Conservation (phyloP, 2,329 filamentous ascomycete genomes). For the Acrodontium crateriforme region DNA sequence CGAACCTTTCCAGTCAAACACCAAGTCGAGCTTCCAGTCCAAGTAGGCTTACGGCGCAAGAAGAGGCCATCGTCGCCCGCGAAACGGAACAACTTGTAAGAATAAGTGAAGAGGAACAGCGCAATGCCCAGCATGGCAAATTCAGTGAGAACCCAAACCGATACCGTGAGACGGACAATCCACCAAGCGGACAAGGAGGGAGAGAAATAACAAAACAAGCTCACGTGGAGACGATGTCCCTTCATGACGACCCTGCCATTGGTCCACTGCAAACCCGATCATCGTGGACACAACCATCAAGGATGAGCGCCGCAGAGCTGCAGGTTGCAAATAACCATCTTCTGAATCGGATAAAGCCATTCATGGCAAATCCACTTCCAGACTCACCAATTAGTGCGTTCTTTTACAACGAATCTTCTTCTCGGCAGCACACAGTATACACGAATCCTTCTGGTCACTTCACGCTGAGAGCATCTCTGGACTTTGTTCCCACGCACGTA, state of each 20-base stretch:
- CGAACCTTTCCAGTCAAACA: constrained; percentile 21
- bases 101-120: constrained; percentile 55
- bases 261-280: constrained; percentile 32
- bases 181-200: constrained; percentile 25
- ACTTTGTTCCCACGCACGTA: constrained; percentile 83
- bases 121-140: constrained; percentile 48
- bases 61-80: constrained; percentile 54
- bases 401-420: constrained; percentile 78
- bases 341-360: constrained; percentile 76
- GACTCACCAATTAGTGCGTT: constrained; percentile 76
- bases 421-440: constrained; percentile 68
- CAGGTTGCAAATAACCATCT: constrained; percentile 70
- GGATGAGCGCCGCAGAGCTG: constrained; percentile 65
- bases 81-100: constrained; percentile 67
- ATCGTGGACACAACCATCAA: constrained; percentile 38
- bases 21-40: constrained; percentile 33
- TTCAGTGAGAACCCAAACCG: constrained; percentile 56
- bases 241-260: constrained; percentile 14
- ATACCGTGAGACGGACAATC: constrained; percentile 28
- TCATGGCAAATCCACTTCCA: constrained; percentile 71
- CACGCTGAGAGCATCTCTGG: constrained; percentile 59
- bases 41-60: constrained; percentile 26
- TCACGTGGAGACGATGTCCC: constrained; percentile 7
- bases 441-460: constrained; percentile 91
- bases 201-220: constrained; percentile 10